Base-by-base conservation (phyloP, 2,329 filamentous ascomycete genomes). In the Dothistroma septosporum region DNA sequence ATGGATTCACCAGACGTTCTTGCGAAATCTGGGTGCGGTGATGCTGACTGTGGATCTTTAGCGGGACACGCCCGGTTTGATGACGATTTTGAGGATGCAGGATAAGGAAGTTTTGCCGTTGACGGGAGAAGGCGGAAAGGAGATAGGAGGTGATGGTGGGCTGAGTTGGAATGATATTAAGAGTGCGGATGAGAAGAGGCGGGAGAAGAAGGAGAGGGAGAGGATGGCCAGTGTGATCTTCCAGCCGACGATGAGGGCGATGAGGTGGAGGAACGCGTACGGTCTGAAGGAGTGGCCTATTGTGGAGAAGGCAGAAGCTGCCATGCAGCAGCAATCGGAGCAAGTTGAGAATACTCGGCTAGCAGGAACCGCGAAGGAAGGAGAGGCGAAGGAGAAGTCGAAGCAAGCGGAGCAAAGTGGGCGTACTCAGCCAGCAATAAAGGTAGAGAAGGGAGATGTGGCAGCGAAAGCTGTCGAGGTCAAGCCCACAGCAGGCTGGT, bases 221-320 rank as follows among this genome's bases (percentile, higher is more conserved):
- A 59, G 49, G 59, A 37, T 7, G 48, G n/a, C 19, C 8, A 53
- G 54, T 33, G 54, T 56, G 35, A 11, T 48, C 5, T 21, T 56
- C 19, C 35, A 22, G 21, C 54, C 54, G 31, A 56, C 54, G 1
- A 12, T 28, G 54, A 28, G 37, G 21, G 24, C 37, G 7, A 28
- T 12, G 35, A 28, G n/a, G 31, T 32, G 24, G 24, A 28, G 50
- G 9, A 31, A 12, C 11, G 11, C 12, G 31, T 11, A 32, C 19
- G 50, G 50, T 3, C 2, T 53, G 24, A 32, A n/a, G 16, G 50
- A 53, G 28, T 53, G 10, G 10, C 16, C 50, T 16, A 31, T 31
- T 9, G 32, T 41, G 49, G 32, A 50, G 31, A 48, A 55, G 28
- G 12, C 19, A 12, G 37, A 44, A 2, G n/a, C 24, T 5, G 52